Percentiles rank a stretch among this genome's conserved stretches.
Evolutionary conservation across 805 yeast species (phyloP).

Genomic region (Candida chilensis): DNA sequence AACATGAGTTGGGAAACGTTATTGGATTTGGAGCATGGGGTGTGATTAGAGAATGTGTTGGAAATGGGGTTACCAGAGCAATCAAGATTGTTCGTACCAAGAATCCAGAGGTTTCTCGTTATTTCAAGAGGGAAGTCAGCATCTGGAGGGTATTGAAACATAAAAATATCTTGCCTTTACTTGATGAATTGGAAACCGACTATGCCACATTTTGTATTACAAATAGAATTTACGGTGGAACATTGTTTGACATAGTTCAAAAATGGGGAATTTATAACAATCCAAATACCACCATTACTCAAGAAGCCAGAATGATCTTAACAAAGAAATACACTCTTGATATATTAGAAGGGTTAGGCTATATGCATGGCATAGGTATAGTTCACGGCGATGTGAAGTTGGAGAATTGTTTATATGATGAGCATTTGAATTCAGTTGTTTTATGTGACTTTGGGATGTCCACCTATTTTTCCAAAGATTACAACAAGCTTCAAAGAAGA

Average conservation of each 20-base stretch:
- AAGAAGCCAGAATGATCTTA: conserved; percentile 21
- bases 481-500: conserved; percentile 6
- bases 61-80: conserved; percentile 8
- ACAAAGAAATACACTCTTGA: conserved; percentile 33
- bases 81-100: conserved; percentile 15
- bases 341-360: conserved; percentile 47
- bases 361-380: conserved; percentile 49
- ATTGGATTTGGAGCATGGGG: conserved; percentile 94
- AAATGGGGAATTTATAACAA: conserved; percentile 47
- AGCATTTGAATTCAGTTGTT: conserved; percentile 28
- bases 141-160: conserved; percentile 71
- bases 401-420: conserved; percentile 67
- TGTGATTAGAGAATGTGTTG: conserved; percentile 59
- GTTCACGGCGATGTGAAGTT: conserved; percentile 81
- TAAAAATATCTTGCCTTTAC: conserved; percentile 52
- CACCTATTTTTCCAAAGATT: conserved; percentile 6
- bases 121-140: conserved; percentile 61
- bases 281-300: conserved; percentile 12
- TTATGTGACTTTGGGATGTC: conserved; percentile 92
- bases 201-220: conserved; percentile 65
- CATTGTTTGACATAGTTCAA: conserved; percentile 66
- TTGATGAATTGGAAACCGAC: conserved; percentile 51
- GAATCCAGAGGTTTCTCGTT: conserved; percentile 40
- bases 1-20: conserved; percentile 57
- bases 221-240: conserved; percentile 62